phyloP scores from a whole-genome alignment of 1,139 yeast species.

The Lodderomyces orthopsilosis region DNA sequence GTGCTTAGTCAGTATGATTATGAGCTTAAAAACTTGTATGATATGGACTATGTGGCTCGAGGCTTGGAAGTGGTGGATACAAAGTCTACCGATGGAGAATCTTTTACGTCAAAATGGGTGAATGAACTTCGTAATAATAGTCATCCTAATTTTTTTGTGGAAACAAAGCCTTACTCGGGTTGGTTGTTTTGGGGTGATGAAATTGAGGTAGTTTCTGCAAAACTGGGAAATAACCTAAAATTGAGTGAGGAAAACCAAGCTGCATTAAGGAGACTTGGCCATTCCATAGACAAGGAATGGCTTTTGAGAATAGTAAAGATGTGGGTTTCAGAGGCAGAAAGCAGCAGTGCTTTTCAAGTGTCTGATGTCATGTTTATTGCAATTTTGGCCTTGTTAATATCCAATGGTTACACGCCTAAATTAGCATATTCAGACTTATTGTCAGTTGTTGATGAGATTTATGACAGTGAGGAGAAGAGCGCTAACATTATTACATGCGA shows the following conservation, averaged over 20 bases:
- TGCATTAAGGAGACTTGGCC: conserved; percentile 46
- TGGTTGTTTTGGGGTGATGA: conserved; percentile 77
- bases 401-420: conserved; percentile 37
- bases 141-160: conserved; percentile 54
- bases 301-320: conserved; percentile 48
- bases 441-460: conserved; percentile 47
- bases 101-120: conserved; percentile 45
- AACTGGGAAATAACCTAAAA: conserved; percentile 22
- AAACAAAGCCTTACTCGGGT: conserved; percentile 57
- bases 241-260: conserved; percentile 37
- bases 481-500: conserved; percentile 65
- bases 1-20: conserved; percentile 55
- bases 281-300: conserved; percentile 56
- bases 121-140: conserved; percentile 52
- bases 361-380: conserved; percentile 55
- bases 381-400: conserved; percentile 42
- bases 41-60: conserved; percentile 37
- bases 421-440: conserved; percentile 46
- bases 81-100: conserved; percentile 23
- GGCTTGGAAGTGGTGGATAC: conserved; percentile 46
- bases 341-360: conserved; percentile 59
- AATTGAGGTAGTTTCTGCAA: conserved; percentile 46
- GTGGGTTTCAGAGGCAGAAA: conserved; percentile 65
- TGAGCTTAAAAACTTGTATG: conserved; percentile 44
- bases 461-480: conserved; percentile 60